These are phyloP conservation scores for Powellomyces hirtus DNA, from an alignment of 192 early-diverging fungal genomes.

Conservation along the genomic window DNA sequence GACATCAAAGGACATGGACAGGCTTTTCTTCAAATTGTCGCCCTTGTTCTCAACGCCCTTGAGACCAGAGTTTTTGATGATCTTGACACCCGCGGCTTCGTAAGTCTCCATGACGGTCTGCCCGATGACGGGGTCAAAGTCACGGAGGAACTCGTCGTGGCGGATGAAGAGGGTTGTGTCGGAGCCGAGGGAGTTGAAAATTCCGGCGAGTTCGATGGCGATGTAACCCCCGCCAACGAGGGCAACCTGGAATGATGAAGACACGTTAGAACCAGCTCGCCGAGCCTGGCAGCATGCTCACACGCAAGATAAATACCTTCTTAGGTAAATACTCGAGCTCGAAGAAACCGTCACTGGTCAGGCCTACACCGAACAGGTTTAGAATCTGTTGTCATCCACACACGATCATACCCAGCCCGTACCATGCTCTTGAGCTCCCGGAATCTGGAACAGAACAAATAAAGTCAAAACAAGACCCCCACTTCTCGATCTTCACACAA, in stretches of 20 bases:
- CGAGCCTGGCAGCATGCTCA: no score
- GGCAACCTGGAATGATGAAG: no score
- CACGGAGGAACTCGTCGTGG: slow-evolving; percentile 77
- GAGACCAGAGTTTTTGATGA: slow-evolving; percentile 67
- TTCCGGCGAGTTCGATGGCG: slow-evolving; percentile 92
- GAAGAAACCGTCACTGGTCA: slow-evolving; percentile 95
- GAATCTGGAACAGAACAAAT: neutral
- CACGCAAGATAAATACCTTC: slow-evolving; percentile 66
- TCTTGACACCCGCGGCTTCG: slow-evolving; percentile 73
- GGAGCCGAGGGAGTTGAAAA: slow-evolving; percentile 86
- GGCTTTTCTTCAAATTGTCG: slow-evolving; percentile 52
- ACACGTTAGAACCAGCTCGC: no score
- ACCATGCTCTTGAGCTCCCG: slow-evolving; percentile 11
- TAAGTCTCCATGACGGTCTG: slow-evolving; percentile 46
- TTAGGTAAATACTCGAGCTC: slow-evolving; percentile 88
- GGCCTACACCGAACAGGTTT: slow-evolving; percentile 51
- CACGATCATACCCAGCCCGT: no score
- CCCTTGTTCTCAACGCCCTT: slow-evolving; percentile 57
- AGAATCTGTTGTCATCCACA: neutral
- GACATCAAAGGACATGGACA: slow-evolving; percentile 20
- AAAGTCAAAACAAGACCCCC: neutral
- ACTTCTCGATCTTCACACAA: neutral
- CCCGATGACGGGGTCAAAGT: slow-evolving; percentile 81
- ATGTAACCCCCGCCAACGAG: slow-evolving; percentile 67
- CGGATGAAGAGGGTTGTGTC: slow-evolving; percentile 85